phyloP scores from a whole-genome alignment of 1,139 yeast species.

The Kodamaea derodonti region DNA sequence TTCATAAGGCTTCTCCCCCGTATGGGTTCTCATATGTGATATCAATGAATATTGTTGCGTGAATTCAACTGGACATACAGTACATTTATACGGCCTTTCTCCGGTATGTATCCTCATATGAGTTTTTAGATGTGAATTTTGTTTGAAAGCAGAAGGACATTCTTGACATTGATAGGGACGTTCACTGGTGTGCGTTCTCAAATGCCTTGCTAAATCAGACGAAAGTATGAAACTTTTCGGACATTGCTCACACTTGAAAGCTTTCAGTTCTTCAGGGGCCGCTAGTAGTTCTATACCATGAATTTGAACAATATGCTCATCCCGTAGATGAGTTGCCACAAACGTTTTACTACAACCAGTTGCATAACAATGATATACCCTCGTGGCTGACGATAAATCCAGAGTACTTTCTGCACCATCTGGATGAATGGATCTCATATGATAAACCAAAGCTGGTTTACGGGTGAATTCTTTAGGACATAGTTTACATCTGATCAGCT shows the following conservation, averaged over 20 bases:
- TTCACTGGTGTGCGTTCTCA: slow-evolving; percentile 24
- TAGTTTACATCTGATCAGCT: slow-evolving; percentile 7
- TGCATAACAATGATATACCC: slow-evolving; percentile 13
- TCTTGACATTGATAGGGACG: slow-evolving; percentile 20
- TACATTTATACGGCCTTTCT: slow-evolving; percentile 71
- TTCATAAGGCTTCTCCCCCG: slow-evolving; percentile 68
- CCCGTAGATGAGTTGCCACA: slow-evolving; percentile 6
- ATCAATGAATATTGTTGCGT: slow-evolving; percentile 61
- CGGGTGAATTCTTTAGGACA: slow-evolving; percentile 13
- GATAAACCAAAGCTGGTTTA: slow-evolving; percentile 10
- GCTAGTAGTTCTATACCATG: slow-evolving; percentile 6
- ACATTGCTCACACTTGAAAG: slow-evolving; percentile 9
- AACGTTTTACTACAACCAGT: slow-evolving; percentile 9
- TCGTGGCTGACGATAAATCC: neutral
- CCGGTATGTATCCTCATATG: slow-evolving; percentile 88
- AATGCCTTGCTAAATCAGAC: slow-evolving; percentile 21
- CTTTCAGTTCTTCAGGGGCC: slow-evolving; percentile 4
- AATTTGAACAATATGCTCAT: slow-evolving; percentile 7
- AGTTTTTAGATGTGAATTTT: slow-evolving; percentile 78
- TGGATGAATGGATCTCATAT: slow-evolving; percentile 10
- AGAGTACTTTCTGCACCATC: slow-evolving; percentile 4
- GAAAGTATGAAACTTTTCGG: slow-evolving; percentile 17
- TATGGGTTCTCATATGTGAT: slow-evolving; percentile 80
- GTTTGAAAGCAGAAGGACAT: slow-evolving; percentile 51
- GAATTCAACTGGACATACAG: slow-evolving; percentile 63